Evolutionary conservation across 176 grass and related monocot species (phyloP), one percentile per base, ranked within the genome.

Genomic region (Triticum urartu): DNA sequence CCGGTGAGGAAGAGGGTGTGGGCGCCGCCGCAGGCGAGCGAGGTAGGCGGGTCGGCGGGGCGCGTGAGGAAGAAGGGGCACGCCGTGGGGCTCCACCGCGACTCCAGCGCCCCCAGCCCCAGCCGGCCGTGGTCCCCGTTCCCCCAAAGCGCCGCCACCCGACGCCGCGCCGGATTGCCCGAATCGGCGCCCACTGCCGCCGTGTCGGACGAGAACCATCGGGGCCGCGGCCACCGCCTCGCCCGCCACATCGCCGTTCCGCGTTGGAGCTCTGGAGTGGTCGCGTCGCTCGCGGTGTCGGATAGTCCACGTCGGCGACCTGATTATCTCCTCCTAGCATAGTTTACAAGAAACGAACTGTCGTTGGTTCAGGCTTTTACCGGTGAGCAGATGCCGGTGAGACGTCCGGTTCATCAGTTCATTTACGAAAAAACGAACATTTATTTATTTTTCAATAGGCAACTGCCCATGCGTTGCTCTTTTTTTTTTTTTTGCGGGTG

Each of bases 1-100:
- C 95, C 63, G 61, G 95, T 91, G 40, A 98, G 92, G 81, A 98
- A 98, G 81, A 98, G 91, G 48, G 95, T 98, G 85, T 95, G 95
- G 1, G 95, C 95, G 47, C 95, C 95, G 25, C 93, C 93, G 79
- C 95, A 98, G 50, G 91, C 79, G 59, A 98, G 89, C 76, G 90
- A 92, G 22, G 81, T 38, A 1, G 89, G 95, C 26, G 86, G 90
- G 79, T 98, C 93, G 7, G 13, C 84, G 24, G 39, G 21, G 72
- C 83, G 61, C 39, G 64, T 15, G 28, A 88, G 42, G 83, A 98
- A 94, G 89, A 95, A 95, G 68, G 91, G 88, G 85, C 95, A 98
- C 18, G 79, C 63, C 32, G 91, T 86, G 58, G 93, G 95, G 72
- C 58, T 92, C 93, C 93, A 98, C 64, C 83, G 88, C 85, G 95